These are phyloP conservation scores for Raffaelea deltoideospora DNA, from an alignment of 2,329 filamentous ascomycete species.

Conservation along the genomic window DNA sequence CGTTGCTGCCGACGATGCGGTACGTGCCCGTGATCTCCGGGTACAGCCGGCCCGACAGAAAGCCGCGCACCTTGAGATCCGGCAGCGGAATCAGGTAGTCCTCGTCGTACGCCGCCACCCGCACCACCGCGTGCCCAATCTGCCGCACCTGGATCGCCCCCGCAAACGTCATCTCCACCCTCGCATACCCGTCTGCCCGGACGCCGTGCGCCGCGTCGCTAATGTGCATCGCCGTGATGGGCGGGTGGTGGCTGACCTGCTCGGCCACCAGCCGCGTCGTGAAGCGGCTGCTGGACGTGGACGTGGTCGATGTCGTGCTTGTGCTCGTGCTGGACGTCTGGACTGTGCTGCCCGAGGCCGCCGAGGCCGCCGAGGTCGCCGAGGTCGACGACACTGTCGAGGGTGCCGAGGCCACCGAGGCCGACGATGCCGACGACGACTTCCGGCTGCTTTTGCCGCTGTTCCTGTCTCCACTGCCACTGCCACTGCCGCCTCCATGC, in stretches of 20 bases:
- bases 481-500: conserved; percentile 9
- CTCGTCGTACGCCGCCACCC: conserved; percentile 32
- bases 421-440: too few species aligned
- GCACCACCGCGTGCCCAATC: conserved; percentile 32
- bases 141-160: conserved; percentile 33
- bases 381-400: background rate
- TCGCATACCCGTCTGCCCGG: conserved; percentile 32
- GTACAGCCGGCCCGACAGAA: conserved; percentile 30
- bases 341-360: background rate
- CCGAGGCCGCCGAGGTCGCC: background rate
- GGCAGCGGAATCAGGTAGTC: conserved; percentile 33
- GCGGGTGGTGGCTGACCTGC: conserved; percentile 38
- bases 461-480: conserved; percentile 3
- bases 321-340: background rate
- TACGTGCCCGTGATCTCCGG: conserved; percentile 31
- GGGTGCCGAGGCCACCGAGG: background rate
- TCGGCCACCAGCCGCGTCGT: conserved; percentile 24
- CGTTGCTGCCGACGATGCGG: conserved; percentile 27
- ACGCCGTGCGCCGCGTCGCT: conserved; percentile 24
- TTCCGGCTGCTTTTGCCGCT: background rate
- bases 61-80: conserved; percentile 30
- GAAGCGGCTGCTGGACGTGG: conserved; percentile 2
- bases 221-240: conserved; percentile 37
- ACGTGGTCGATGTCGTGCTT: conserved; percentile 14
- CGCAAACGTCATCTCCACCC: conserved; percentile 35